Evolutionary conservation across 1,284 basidiomycete genomes (phyloP), one percentile per base, ranked within the genome.

Genomic region (Phaffia rhodozyma): DNA sequence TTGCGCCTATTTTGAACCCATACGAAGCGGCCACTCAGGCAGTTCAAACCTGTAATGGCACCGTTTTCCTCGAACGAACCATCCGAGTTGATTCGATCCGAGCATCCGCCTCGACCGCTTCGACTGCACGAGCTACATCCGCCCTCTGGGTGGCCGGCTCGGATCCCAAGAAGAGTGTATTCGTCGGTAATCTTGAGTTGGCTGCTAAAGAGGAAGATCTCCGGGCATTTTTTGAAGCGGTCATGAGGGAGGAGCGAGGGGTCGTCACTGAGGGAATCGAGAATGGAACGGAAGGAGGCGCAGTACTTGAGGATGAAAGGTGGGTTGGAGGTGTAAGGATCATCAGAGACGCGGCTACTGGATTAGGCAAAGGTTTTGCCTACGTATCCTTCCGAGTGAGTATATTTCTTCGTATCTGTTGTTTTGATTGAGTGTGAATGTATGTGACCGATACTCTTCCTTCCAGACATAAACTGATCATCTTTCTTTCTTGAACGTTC

Each of bases 321-420:
- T 97, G 89, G 86, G 92, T 97, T 6, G 83, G 83, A 7, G 83
- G 82, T 32, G 91, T 97, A 11, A 83, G 94, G 43, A 84, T 97
- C 66, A 81, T 98, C 55, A 82, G 91, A 55, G 94, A 98, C 75
- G 84, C 84, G 69, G 91, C 91, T 63, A 96, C 91, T 0, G 92
- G 93, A 70, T 82, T 97, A 47, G 94, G 94, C n/a, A 97, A 97
- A 77, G 94, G 94, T 1, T 94, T 98, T 72, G 93, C 87, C 13
- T 97, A 97, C 73, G 86, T 97, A 11, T 86, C 91, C 69, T 91
- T 97, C 69, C 73, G 79, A 61, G 92, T 91, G 73, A 71, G 86
- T 82, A 57, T 53, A 67, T 66, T 54, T 67, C 72, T 53, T 50
- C 13, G 32, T 34, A n/a, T n/a, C n/a, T n/a, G n/a, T 50, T 30